Evolutionary conservation across 768 basidiomycete genomes (phyloP).

Genomic region (Suillus clintonianus): DNA sequence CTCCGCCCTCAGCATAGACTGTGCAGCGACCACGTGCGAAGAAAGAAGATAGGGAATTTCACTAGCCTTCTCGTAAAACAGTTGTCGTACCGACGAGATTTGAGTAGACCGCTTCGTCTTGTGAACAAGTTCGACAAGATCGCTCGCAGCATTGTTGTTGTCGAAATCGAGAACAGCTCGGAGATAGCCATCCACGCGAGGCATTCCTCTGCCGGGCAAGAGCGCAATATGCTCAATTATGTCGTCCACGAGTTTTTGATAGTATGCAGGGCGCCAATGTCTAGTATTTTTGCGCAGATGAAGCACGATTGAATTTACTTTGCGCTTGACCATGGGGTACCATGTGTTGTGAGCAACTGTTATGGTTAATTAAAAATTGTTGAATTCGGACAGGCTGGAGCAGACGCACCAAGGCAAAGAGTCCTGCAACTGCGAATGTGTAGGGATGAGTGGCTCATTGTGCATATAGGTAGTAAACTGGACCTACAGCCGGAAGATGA

Average conservation of each 20-base stretch:
- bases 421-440: constrained; percentile 43
- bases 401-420: constrained; percentile 47
- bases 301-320: background rate
- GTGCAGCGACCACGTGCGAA: constrained; percentile 13
- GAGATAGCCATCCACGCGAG: constrained; percentile 11
- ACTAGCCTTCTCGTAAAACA: constrained; percentile 28
- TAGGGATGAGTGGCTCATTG: background rate
- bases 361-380: background rate
- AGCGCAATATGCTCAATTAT: background rate
- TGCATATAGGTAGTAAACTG: background rate
- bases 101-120: constrained; percentile 3
- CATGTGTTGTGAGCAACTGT: background rate
- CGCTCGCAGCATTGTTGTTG: constrained; percentile 9
- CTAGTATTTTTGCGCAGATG: too few relatives aligned
- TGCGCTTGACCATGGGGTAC: background rate
- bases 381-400: background rate
- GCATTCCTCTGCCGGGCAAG: background rate
- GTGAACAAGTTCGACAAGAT: constrained; percentile 27
- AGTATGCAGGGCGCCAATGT: background rate
- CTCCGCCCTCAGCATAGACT: constrained; percentile 15
- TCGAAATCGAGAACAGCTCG: constrained; percentile 13
- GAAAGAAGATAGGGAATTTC: constrained; percentile 34
- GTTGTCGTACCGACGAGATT: constrained; percentile 18
- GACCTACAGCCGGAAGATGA: constrained; percentile 51
- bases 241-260: background rate